Evolutionary conservation across 495 filamentous ascomycete genomes (phyloP).

Genomic region (Aspergillus steynii): DNA sequence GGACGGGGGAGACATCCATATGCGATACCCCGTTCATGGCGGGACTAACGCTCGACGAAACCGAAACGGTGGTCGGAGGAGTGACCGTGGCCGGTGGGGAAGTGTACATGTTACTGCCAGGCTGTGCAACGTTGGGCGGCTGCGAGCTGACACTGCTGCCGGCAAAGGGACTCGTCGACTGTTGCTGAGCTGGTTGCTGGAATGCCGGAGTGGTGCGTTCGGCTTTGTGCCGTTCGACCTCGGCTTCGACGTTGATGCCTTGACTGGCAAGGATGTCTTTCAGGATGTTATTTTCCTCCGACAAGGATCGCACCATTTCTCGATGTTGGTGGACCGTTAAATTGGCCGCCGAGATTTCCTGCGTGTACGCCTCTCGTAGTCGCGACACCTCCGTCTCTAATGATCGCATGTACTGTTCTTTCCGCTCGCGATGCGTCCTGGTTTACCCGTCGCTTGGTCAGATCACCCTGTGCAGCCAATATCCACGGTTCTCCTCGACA

Average conservation of each 20-base stretch:
- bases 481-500: not conserved
- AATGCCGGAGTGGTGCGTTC: conserved; percentile 26
- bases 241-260: conserved; percentile 60
- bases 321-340: conserved; percentile 42
- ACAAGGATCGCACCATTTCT: conserved; percentile 38
- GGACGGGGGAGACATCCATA: conserved; percentile 34
- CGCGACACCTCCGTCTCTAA: conserved; percentile 87
- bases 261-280: conserved; percentile 72
- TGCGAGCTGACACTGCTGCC: conserved; percentile 41
- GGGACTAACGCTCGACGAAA: conserved; percentile 39
- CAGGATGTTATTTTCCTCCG: conserved; percentile 71
- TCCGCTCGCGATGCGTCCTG: conserved; percentile 93
- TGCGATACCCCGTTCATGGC: conserved; percentile 34
- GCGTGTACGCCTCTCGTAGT: conserved; percentile 51
- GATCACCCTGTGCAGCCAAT: not conserved
- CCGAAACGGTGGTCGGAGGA: conserved; percentile 34
- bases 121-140: conserved; percentile 25
- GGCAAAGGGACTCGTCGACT: conserved; percentile 29
- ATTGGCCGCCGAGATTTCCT: conserved; percentile 42
- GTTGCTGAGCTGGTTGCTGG: conserved; percentile 12
- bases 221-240: conserved; percentile 40
- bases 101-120: conserved; percentile 29
- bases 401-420: conserved; percentile 92
- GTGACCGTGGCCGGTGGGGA: conserved; percentile 39
- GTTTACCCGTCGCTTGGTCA: not conserved